Evolutionary conservation across 495 filamentous ascomycete genomes (phyloP), one percentile per base, ranked within the genome.

Genomic region (Rusavskia elegans): DNA sequence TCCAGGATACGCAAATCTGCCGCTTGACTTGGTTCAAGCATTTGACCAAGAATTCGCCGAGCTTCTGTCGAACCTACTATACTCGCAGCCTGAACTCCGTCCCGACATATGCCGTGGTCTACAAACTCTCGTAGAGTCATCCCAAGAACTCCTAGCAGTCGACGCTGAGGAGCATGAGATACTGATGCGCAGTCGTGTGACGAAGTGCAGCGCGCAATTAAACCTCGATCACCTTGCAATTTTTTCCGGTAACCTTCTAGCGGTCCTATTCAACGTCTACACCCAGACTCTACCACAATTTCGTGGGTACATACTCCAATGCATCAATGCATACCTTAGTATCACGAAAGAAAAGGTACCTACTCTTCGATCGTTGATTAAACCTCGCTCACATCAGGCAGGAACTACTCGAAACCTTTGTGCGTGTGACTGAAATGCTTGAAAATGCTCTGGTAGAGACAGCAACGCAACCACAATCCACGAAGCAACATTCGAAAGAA

Each of bases 241-340:
- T 4, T 89, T 93, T 64, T 76, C 90, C 8, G 80, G 84, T 48
- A 96, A 98, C 55, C 63, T 97, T 57, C 75, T 98, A 27, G 88
- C 92, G 2, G 92, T 97, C 2, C 73, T 98, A 39, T 97, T 97
- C 73, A 98, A 98, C 62, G 90, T 97, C 25, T 98, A 97, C 69
- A 93, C 84, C 61, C 82, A 93, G 62, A 97, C 93, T 1, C 72
- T 97, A 20, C 92, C 93, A 1, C 88, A 96, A 62, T 87, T 87
- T 62, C 75, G 92, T 55, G 87, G 89, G 2, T 84, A 81, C 35
- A 89, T 98, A 49, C 72, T 98, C 23, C 81, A 87, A 60, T 95
- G 89, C 59, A 89, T 97, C 67, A 94, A 96, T 67, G 80, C 88
- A 5, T 96, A 84, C 66, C 68, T 98, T 55, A 92, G 88, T 68